Evolutionary conservation across 352 stramenopile species (phyloP), one percentile per base, ranked within the genome.

Genomic region (Pythium phragmiticola): DNA sequence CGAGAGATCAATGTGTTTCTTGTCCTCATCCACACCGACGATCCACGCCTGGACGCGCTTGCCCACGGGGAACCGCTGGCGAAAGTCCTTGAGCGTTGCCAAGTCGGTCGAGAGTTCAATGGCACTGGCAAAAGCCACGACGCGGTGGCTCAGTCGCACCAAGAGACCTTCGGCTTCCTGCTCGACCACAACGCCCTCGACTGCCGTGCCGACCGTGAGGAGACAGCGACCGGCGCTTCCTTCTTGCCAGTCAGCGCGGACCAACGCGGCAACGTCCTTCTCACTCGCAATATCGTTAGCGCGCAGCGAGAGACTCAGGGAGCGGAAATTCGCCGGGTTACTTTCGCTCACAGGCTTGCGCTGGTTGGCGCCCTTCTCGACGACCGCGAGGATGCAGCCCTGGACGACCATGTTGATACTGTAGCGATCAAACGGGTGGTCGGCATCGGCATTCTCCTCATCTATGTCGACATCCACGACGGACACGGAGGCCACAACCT

Each of bases 321-420:
- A 72, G 58, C 82, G 78, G 67, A 91, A 95, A 62, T 78, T 89
- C 19, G 80, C 80, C 0, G 82, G 77, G 69, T 96, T 96, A 2
- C 66, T 68, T 46, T 87, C 77, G 45, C 82, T 89, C 23, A 96
- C 80, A 39, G 86, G 77, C 68, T 95, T 93, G 46, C 86, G 80
- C 71, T 96, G 87, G 77, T 96, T 94, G 23, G 82, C 74, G 26
- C 88, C 88, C 70, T 95, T 95, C 23, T 80, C 69, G 0, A 85
- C 58, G 12, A 90, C 72, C 8, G 81, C 70, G 28, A 96, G 70
- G 19, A 95, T 70, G 59, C 85, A 83, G 26, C 82, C 88, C 21
- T 66, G 75, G 7, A 96, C 75, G 17, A 80, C 74, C 60, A 80
- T 82, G 69, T 94, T 89, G 21, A 91, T 75, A 33, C 75, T 82